Conservation (phyloP, 1,284 basidiomycete species). For the Cryptococcus sp. region DNA sequence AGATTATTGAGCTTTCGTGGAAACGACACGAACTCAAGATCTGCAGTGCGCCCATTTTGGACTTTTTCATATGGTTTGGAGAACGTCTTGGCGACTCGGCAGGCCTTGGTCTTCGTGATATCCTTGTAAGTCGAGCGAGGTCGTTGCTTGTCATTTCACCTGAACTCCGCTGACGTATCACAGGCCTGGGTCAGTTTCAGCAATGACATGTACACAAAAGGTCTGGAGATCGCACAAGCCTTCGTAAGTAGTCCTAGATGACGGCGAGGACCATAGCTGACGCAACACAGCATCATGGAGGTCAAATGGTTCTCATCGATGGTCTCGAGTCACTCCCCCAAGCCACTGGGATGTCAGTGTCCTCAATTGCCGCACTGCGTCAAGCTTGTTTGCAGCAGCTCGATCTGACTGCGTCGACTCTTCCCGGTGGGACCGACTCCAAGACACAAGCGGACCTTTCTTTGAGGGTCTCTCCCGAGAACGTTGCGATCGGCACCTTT, state of each 20-base stretch:
- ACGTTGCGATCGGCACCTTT: slow-evolving; percentile 74
- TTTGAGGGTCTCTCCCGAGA: slow-evolving; percentile 25
- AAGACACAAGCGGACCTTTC: slow-evolving; percentile 6
- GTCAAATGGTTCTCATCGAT: slow-evolving; percentile 81
- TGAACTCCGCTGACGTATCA: slow-evolving; percentile 8
- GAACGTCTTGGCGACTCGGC: slow-evolving; percentile 61
- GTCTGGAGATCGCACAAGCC: slow-evolving; percentile 59
- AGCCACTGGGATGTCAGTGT: slow-evolving; percentile 51
- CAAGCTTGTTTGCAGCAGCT: slow-evolving; percentile 42
- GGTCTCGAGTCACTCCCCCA: slow-evolving; percentile 77
- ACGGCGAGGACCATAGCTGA: not conserved
- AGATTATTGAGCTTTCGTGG: slow-evolving; percentile 80
- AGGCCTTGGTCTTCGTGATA: slow-evolving; percentile 79
- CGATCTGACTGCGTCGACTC: slow-evolving; percentile 21
- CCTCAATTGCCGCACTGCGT: slow-evolving; percentile 41
- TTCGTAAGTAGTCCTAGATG: slow-evolving; percentile 64
- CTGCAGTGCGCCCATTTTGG: slow-evolving; percentile 70
- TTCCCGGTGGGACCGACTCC: slow-evolving; percentile 18
- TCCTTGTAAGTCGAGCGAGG: slow-evolving; percentile 64
- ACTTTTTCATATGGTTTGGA: slow-evolving; percentile 82
- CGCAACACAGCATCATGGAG: slow-evolving; percentile 71
- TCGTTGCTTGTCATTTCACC: too few relatives aligned
- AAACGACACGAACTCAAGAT: slow-evolving; percentile 59
- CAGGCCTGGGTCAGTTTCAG: slow-evolving; percentile 92
- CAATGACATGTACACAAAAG: slow-evolving; percentile 61